Conservation (phyloP, 495 filamentous ascomycete species). For the Neurospora tetrasperma region DNA sequence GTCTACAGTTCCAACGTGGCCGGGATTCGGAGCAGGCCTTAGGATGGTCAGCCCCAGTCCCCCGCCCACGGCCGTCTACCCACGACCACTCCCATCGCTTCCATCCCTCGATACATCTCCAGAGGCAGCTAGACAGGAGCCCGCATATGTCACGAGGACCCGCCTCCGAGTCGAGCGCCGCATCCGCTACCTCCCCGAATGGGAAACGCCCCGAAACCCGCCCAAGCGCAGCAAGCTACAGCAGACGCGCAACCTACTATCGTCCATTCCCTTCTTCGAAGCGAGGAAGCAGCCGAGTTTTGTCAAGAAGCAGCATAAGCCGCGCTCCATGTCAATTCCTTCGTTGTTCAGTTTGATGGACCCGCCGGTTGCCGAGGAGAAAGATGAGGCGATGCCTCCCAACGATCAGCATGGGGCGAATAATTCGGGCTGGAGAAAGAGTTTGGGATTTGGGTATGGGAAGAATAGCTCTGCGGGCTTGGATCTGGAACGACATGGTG, state of each 20-base stretch:
- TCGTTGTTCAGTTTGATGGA: background rate
- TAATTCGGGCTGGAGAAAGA: background rate
- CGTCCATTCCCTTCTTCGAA: background rate
- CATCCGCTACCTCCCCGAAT: constrained; percentile 24
- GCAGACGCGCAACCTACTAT: background rate
- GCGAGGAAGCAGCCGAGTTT: constrained; percentile 1
- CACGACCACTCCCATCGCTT: background rate
- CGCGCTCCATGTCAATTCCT: background rate
- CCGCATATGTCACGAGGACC: background rate
- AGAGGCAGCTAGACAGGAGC: background rate
- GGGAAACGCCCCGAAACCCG: constrained; percentile 28
- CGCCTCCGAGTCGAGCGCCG: background rate
- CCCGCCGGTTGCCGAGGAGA: background rate
- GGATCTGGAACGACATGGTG: background rate
- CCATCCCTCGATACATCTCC: background rate
- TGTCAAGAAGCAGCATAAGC: background rate
- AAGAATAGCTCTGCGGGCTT: background rate
- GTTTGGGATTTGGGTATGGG: background rate
- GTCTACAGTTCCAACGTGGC: background rate
- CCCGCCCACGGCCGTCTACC: background rate
- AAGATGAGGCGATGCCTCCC: background rate
- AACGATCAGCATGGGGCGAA: background rate
- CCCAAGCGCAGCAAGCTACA: constrained; percentile 20
- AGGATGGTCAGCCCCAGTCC: background rate
- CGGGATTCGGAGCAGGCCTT: background rate